phyloP scores from a whole-genome alignment of 768 basidiomycete species.

The Mycena floridula region DNA sequence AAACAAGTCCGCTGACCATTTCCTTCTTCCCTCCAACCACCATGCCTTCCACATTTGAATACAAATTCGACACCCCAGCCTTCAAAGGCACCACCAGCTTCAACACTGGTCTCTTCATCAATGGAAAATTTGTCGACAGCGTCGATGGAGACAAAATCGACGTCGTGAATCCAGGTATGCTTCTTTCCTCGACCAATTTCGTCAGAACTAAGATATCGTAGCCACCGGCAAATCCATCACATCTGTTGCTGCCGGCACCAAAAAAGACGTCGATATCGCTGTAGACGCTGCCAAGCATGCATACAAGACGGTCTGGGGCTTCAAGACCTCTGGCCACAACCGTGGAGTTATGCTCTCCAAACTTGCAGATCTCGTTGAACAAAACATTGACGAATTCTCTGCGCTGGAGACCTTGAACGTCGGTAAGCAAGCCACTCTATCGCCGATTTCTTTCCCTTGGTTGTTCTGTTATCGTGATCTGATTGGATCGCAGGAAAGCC shows the following conservation, averaged over 20 bases:
- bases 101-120: slow-evolving; percentile 37
- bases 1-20: too few relatives aligned
- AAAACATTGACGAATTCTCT: slow-evolving; percentile 37
- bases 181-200: not conserved
- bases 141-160: slow-evolving; percentile 7
- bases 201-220: not conserved
- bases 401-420: slow-evolving; percentile 49
- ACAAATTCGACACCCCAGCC: slow-evolving; percentile 17
- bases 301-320: slow-evolving; percentile 37
- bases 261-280: slow-evolving; percentile 59
- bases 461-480: too few relatives aligned
- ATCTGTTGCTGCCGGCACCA: slow-evolving; percentile 39
- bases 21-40: not conserved
- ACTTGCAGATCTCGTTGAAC: slow-evolving; percentile 46
- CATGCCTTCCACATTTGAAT: not conserved
- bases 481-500: slow-evolving; percentile 22
- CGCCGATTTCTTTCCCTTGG: too few relatives aligned
- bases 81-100: slow-evolving; percentile 20
- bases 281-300: slow-evolving; percentile 51
- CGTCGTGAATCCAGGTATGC: slow-evolving; percentile 11
- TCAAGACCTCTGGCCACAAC: slow-evolving; percentile 32
- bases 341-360: slow-evolving; percentile 38
- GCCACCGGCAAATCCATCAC: slow-evolving; percentile 33
- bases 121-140: slow-evolving; percentile 22
- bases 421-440: slow-evolving; percentile 16